A percentile compares a stretch with the other conserved stretches of the same genome.
Conservation (phyloP, 495 filamentous ascomycete species). For the Astrocystis sublimbata region DNA sequence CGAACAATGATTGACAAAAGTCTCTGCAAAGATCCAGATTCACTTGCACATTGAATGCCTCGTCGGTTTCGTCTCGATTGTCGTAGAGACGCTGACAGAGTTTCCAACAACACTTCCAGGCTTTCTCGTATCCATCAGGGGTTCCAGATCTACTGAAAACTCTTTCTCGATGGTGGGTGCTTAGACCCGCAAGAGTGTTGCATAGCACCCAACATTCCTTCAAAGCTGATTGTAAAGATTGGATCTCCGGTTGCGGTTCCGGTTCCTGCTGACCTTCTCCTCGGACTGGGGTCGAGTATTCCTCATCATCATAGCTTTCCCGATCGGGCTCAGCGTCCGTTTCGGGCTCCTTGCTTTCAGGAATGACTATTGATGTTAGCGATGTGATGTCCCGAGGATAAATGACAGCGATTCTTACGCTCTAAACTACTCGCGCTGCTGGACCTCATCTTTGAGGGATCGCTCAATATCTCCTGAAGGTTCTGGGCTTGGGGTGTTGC, state of each 20-base stretch:
- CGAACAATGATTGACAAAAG: constrained; percentile 88
- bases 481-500: constrained; percentile 83
- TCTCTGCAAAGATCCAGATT: constrained; percentile 86
- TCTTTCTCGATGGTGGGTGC: constrained; percentile 77
- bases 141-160: constrained; percentile 70
- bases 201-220: constrained; percentile 93
- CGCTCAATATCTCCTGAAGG: constrained; percentile 60
- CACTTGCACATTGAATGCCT: constrained; percentile 66
- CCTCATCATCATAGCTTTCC: constrained; percentile 39
- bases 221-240: constrained; percentile 71
- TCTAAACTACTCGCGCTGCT: constrained; percentile 67
- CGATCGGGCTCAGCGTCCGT: constrained; percentile 36
- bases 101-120: constrained; percentile 91
- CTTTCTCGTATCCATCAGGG: constrained; percentile 74
- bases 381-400: background rate
- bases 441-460: constrained; percentile 44
- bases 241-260: constrained; percentile 53
- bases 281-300: constrained; percentile 44
- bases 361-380: constrained; percentile 45
- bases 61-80: constrained; percentile 68
- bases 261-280: constrained; percentile 50
- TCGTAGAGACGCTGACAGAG: constrained; percentile 87
- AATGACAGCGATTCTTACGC: constrained; percentile 51
- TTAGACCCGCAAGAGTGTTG: constrained; percentile 83
- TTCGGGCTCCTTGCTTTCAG: constrained; percentile 45